Percentiles rank a stretch among this genome's conserved stretches.
These are phyloP conservation scores for Barnettozyma siamensis DNA, from an alignment of 805 yeast species.

Conservation along the genomic window DNA sequence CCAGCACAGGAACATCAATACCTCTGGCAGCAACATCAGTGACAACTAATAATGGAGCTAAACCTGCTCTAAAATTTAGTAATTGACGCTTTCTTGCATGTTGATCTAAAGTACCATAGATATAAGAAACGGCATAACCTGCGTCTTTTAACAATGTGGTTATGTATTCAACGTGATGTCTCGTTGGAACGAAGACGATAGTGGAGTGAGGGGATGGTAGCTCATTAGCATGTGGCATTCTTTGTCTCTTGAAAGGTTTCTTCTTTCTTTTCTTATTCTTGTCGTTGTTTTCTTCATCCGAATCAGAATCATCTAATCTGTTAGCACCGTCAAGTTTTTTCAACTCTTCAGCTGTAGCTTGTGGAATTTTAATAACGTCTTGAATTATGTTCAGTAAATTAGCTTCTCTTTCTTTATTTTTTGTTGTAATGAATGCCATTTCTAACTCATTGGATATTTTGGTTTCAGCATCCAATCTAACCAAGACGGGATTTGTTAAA, in stretches of 20 bases:
- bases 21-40: slow-evolving; percentile 99
- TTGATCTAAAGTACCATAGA: slow-evolving; percentile 93
- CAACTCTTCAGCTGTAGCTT: slow-evolving; percentile 66
- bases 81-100: slow-evolving; percentile 89
- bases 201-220: slow-evolving; percentile 84
- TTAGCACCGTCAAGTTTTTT: slow-evolving; percentile 45
- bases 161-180: slow-evolving; percentile 95
- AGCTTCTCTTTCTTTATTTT: slow-evolving; percentile 85
- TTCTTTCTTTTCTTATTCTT: slow-evolving; percentile 31
- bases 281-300: slow-evolving; percentile 41
- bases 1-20: slow-evolving; percentile 94
- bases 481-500: slow-evolving; percentile 82
- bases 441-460: slow-evolving; percentile 87
- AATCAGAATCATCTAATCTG: slow-evolving; percentile 39
- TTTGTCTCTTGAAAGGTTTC: slow-evolving; percentile 42
- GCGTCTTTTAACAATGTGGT: slow-evolving; percentile 61
- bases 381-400: slow-evolving; percentile 71
- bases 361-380: slow-evolving; percentile 78
- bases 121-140: slow-evolving; percentile 83
- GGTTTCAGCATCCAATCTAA: slow-evolving; percentile 87
- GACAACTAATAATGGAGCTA: slow-evolving; percentile 83
- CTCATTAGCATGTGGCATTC: slow-evolving; percentile 73
- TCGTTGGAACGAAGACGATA: slow-evolving; percentile 91
- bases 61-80: slow-evolving; percentile 76
- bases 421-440: slow-evolving; percentile 79